Evolutionary conservation across 495 filamentous ascomycete species (phyloP).

Genomic region (Patellaria atrata): DNA sequence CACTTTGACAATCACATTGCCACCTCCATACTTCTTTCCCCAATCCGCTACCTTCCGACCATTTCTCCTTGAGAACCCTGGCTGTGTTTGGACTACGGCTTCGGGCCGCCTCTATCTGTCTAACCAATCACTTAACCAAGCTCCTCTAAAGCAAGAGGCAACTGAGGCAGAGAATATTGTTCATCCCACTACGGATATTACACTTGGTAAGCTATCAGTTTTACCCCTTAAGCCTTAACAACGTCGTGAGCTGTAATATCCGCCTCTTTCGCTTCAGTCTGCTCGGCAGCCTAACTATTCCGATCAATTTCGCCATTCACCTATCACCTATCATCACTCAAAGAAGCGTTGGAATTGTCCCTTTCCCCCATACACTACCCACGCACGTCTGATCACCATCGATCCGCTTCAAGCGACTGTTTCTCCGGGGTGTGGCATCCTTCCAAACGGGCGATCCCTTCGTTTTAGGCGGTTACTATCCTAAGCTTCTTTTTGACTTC

Average conservation of each 20-base stretch:
- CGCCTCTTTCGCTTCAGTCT: constrained; percentile 9
- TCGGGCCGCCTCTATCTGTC: neutral
- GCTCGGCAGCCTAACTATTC: constrained; percentile 5
- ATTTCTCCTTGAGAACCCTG: too few species aligned
- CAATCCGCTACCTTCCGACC: too few species aligned
- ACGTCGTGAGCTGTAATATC: too few species aligned
- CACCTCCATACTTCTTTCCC: too few species aligned
- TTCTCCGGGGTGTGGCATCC: constrained; percentile 4
- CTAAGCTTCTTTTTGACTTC: constrained; percentile 17
- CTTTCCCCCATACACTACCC: constrained; percentile 14
- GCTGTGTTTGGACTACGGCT: too few species aligned
- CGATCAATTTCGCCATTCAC: constrained; percentile 1
- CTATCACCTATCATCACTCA: constrained; percentile 8
- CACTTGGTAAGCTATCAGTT: constrained; percentile 6
- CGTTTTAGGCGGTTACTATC: constrained; percentile 6
- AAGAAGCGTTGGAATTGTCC: constrained; percentile 6
- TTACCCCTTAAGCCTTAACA: constrained; percentile 2
- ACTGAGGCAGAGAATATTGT: constrained; percentile 19
- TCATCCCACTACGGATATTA: constrained; percentile 7
- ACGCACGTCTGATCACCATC: constrained; percentile 12
- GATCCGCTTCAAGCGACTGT: constrained; percentile 18
- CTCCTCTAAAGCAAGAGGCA: constrained; percentile 11
- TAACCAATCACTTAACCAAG: constrained; percentile 11
- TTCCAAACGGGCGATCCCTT: constrained; percentile 13
- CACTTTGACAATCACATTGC: too few species aligned